phyloP scores from a whole-genome alignment of 768 basidiomycete genomes.

The Melanogaster broomeanus region DNA sequence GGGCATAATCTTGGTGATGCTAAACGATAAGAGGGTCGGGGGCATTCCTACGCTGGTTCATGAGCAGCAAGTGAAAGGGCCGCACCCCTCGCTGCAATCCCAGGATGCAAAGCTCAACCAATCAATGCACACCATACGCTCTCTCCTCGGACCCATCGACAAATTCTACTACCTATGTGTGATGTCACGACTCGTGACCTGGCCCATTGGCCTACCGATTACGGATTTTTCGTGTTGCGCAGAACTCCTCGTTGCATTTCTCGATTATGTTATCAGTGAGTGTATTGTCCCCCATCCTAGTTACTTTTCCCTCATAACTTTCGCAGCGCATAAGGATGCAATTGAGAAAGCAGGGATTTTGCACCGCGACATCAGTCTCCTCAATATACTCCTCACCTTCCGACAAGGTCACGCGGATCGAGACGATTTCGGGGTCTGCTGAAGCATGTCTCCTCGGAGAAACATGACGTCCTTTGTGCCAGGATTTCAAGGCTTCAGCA shows the following conservation, averaged over 20 bases:
- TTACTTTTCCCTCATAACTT: background rate
- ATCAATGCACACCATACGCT: conserved; percentile 1
- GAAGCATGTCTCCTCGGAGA: background rate
- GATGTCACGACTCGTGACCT: background rate
- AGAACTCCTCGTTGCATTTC: background rate
- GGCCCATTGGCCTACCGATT: background rate
- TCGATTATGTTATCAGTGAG: background rate
- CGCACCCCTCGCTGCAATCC: background rate
- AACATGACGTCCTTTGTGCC: background rate
- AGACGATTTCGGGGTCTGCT: background rate
- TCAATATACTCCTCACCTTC: background rate
- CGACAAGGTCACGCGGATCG: background rate
- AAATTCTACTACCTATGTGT: background rate
- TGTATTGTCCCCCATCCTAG: background rate
- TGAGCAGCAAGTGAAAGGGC: conserved; percentile 1
- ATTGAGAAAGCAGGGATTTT: background rate
- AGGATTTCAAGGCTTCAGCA: background rate
- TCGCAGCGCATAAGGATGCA: background rate
- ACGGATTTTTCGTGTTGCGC: background rate
- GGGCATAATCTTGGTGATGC: background rate
- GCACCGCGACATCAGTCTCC: conserved; percentile 1
- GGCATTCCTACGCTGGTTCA: background rate
- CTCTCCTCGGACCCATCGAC: background rate
- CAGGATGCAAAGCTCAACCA: background rate
- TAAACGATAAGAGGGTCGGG: background rate